phyloP scores from a whole-genome alignment of 176 grass and related monocot species.

The Alopecurus myosuroides region DNA sequence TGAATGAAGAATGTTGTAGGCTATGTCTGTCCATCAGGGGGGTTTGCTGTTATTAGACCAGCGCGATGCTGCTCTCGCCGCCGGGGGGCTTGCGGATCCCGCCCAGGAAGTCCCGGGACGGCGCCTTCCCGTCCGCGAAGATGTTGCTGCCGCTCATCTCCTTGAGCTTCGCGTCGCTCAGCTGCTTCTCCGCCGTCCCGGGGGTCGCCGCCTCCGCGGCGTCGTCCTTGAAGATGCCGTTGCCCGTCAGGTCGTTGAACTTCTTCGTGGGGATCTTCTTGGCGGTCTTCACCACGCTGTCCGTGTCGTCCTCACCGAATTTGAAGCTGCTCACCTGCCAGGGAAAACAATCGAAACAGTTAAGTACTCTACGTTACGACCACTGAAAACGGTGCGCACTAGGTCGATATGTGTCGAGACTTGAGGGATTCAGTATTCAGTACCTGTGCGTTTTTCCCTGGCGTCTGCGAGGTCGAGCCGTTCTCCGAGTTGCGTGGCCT shows the following conservation, averaged over 20 bases:
- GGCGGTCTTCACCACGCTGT: slow-evolving; percentile 65
- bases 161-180: slow-evolving; percentile 83
- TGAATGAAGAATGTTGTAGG: slow-evolving; percentile 33
- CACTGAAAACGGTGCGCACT: background rate
- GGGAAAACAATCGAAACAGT: background rate
- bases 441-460: slow-evolving; percentile 48
- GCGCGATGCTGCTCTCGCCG: slow-evolving; percentile 89
- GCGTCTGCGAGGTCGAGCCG: slow-evolving; percentile 41
- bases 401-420: background rate
- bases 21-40: slow-evolving; percentile 47
- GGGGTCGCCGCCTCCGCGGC: slow-evolving; percentile 3
- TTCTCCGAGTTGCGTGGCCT: slow-evolving; percentile 36
- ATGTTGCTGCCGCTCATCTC: slow-evolving; percentile 92
- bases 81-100: slow-evolving; percentile 94
- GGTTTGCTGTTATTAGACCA: slow-evolving; percentile 60
- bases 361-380: background rate
- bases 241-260: slow-evolving; percentile 72
- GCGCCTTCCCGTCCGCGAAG: slow-evolving; percentile 70
- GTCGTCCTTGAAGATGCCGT: slow-evolving; percentile 77
- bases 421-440: background rate
- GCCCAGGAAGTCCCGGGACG: slow-evolving; percentile 62
- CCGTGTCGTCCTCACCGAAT: slow-evolving; percentile 56
- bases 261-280: slow-evolving; percentile 83
- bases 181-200: slow-evolving; percentile 54
- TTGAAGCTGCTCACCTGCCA: slow-evolving; percentile 55